Evolutionary conservation across 1,284 basidiomycete genomes (phyloP).

Genomic region (Boletellus deceptivus): DNA sequence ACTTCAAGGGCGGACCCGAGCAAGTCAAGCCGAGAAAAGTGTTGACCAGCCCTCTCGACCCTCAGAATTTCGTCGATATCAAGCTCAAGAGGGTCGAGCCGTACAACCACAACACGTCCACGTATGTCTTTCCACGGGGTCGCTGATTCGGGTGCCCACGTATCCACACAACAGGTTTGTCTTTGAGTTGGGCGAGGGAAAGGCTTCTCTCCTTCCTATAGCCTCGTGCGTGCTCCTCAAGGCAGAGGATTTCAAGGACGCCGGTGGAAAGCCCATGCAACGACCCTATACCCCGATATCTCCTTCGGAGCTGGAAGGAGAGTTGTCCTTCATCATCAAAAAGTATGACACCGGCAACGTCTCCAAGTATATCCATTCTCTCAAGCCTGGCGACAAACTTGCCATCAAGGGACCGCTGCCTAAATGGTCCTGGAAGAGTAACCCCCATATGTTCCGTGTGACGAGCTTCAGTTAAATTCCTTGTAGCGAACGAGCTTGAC

Average conservation of each 20-base stretch:
- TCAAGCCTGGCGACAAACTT: conserved; percentile 81
- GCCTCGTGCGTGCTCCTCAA: conserved; percentile 69
- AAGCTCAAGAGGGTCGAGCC: conserved; percentile 81
- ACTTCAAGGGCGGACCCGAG: conserved; percentile 19
- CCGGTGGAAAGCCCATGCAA: conserved; percentile 87
- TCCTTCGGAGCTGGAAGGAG: conserved; percentile 66
- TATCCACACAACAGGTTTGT: conserved; percentile 54
- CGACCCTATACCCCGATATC: conserved; percentile 89
- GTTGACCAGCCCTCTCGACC: conserved; percentile 66
- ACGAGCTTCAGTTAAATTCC: neutral
- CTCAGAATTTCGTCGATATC: conserved; percentile 75
- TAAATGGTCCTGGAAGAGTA: conserved; percentile 82
- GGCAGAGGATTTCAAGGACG: conserved; percentile 62
- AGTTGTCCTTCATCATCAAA: conserved; percentile 85
- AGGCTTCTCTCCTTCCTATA: conserved; percentile 76
- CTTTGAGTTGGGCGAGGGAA: conserved; percentile 83
- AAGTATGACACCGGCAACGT: conserved; percentile 79
- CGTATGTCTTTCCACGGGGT: conserved; percentile 37
- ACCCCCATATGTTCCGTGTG: conserved; percentile 12
- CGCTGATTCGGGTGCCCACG: neutral
- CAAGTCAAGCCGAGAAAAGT: conserved; percentile 43
- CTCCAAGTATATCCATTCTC: conserved; percentile 70
- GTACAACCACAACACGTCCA: conserved; percentile 92
- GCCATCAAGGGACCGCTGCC: conserved; percentile 87
- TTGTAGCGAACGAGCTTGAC: conserved; percentile 77